These are phyloP conservation scores for Entomortierella beljakovae DNA, from an alignment of 192 early-diverging fungal genomes.

Conservation along the genomic window DNA sequence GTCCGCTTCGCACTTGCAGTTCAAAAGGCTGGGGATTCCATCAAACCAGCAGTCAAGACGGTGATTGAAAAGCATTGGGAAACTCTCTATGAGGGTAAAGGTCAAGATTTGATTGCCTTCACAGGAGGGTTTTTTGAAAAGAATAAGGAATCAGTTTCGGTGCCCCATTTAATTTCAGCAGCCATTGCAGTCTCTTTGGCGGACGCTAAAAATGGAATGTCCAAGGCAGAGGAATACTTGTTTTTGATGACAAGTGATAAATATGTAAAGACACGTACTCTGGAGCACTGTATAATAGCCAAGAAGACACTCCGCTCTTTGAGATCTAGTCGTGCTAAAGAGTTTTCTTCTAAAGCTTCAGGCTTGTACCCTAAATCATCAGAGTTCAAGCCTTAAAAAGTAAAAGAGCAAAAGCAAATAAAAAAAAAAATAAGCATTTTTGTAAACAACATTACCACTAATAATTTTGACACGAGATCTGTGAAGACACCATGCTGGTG, in stretches of 20 bases:
- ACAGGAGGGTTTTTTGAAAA: conserved; percentile 16
- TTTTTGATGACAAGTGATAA: conserved; percentile 29
- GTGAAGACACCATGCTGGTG: too few species aligned
- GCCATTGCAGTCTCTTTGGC: conserved; percentile 38
- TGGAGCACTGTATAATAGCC: conserved; percentile 28
- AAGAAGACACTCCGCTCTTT: conserved; percentile 39
- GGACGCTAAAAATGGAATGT: conserved; percentile 13
- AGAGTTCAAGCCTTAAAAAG: conserved; percentile 5
- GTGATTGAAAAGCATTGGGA: conserved; percentile 48
- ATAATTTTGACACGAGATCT: too few species aligned
- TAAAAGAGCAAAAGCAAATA: background rate
- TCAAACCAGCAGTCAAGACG: conserved; percentile 36
- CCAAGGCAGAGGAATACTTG: conserved; percentile 32
- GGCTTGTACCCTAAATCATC: conserved; percentile 29
- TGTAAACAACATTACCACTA: too few species aligned
- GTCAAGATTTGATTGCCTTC: conserved; percentile 19
- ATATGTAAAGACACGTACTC: conserved; percentile 11
- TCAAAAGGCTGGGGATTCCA: conserved; percentile 24
- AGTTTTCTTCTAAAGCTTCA: conserved; percentile 36
- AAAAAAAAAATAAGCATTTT: conserved; percentile 3
- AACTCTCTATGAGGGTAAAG: conserved; percentile 16
- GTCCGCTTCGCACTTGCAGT: conserved; percentile 59
- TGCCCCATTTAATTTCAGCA: conserved; percentile 33
- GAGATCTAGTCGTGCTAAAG: conserved; percentile 28
- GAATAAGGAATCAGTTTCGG: conserved; percentile 18